A percentile compares a stretch with the other conserved stretches of the same genome.
Evolutionary conservation across 371 early-diverging fungal species (phyloP).

Genomic region (Lichtheimia ramosa): DNA sequence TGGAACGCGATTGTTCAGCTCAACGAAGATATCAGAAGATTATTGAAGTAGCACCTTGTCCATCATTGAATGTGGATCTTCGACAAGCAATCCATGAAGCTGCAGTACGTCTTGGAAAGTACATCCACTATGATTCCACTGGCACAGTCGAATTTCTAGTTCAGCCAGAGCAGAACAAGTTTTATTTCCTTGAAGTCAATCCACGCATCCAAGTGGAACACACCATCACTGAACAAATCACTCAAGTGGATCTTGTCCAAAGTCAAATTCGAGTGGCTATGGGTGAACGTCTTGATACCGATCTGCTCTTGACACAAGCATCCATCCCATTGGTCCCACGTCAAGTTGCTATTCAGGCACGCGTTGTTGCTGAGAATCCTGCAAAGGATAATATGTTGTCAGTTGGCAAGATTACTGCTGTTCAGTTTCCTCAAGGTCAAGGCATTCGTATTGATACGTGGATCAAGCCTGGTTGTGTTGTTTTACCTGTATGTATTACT

Average conservation of each 20-base stretch:
- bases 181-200: constrained; percentile 96
- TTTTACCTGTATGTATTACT: constrained; percentile 28
- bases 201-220: constrained; percentile 92
- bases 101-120: constrained; percentile 23
- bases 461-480: constrained; percentile 30
- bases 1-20: constrained; percentile 86
- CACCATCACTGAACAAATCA: constrained; percentile 93
- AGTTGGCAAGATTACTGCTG: constrained; percentile 29
- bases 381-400: constrained; percentile 38
- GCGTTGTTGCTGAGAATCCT: constrained; percentile 45
- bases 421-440: constrained; percentile 28
- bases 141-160: constrained; percentile 88
- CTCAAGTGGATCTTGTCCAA: constrained; percentile 76
- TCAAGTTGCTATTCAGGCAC: constrained; percentile 43
- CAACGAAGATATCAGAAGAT: constrained; percentile 89
- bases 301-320: constrained; percentile 17
- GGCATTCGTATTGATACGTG: constrained; percentile 49
- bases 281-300: constrained; percentile 20
- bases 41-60: constrained; percentile 60
- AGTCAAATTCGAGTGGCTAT: constrained; percentile 35
- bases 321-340: constrained; percentile 7
- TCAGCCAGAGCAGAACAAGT: constrained; percentile 43
- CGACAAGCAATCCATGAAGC: constrained; percentile 27
- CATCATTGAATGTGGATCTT: constrained; percentile 19
- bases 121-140: constrained; percentile 37